Conservation (phyloP, 176 grass and related monocot genomes). For the Stipa capillata region DNA sequence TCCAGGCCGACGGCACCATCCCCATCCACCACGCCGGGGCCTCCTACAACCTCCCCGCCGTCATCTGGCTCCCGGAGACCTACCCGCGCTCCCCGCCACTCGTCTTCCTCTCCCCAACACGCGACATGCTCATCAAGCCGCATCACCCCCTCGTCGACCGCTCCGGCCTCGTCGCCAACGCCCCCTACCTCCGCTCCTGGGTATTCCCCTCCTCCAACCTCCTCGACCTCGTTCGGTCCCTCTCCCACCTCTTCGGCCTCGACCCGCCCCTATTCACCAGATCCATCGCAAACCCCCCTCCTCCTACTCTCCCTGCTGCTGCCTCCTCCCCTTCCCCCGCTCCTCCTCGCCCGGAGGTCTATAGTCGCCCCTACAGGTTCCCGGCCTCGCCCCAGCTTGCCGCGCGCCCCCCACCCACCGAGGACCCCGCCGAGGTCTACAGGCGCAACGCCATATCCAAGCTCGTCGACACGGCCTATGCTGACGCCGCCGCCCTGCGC, state of each 20-base stretch:
- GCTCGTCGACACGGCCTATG: conserved; percentile 49
- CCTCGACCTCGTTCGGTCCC: conserved; percentile 61
- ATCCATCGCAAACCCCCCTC: neutral
- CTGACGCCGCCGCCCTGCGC: conserved; percentile 9
- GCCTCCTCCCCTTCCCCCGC: neutral
- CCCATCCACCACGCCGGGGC: conserved; percentile 63
- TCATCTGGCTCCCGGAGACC: conserved; percentile 76
- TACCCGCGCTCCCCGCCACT: conserved; percentile 71
- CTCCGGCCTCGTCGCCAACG: conserved; percentile 54
- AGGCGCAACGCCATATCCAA: conserved; percentile 51
- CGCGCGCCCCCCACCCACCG: neutral
- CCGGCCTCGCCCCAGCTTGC: conserved; percentile 24
- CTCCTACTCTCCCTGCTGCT: neutral
- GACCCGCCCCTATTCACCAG: conserved; percentile 73
- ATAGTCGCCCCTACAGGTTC: conserved; percentile 5
- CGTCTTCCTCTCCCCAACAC: conserved; percentile 62
- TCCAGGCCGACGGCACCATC: conserved; percentile 72
- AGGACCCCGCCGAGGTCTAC: conserved; percentile 68
- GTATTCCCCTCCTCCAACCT: conserved; percentile 83
- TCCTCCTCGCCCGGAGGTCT: no score
- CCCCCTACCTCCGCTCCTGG: conserved; percentile 78
- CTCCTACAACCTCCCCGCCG: conserved; percentile 69
- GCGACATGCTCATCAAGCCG: conserved; percentile 91
- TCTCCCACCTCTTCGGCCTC: conserved; percentile 66
- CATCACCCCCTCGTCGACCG: conserved; percentile 62